Base-by-base conservation (phyloP, 164 flowering plant species). In the Platanus orientalis region DNA sequence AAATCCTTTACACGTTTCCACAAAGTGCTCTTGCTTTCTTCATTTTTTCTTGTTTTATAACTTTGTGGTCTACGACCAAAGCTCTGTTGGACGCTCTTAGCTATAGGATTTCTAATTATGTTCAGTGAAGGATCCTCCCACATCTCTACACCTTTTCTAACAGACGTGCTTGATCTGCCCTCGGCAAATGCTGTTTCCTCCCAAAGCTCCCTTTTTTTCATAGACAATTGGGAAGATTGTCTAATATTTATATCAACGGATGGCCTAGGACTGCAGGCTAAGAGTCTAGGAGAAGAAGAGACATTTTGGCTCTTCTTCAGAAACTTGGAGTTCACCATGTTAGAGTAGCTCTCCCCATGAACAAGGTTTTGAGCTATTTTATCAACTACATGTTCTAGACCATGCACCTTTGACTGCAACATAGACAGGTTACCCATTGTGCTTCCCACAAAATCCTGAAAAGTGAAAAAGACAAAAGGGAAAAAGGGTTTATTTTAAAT, bases 371-470 rank as follows among this genome's bases (percentile, higher is more conserved):
- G 71, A 59, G 84, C 70, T 36, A 92, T 78, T 75, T 64, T 72
- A 58, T 80, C 88, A 1, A 88, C 82, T 20, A 72, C 76, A 62
- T 73, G 68, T 64, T 85, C 96, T 24, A 92, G 76, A 60, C 80
- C 75, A 51, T 75, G 74, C 56, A 92, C 90, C 73, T 90, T 92
- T 17, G 83, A 76, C 70, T 86, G 87, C 71, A 90, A 69, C 70
- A 58, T 50, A 26, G 93, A 80, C 72, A 90, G 69, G 63, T 76
- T 83, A 32, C 80, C 86, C 80, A 80, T 75, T 23, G 89, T 70
- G 52, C 73, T 77, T 47, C 81, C 76, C 65, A 85, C 75, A 57
- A 86, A 85, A 30, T 66, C 83, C 98, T 92, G 84, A 39, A 66
- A 61, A 70, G 29, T 25, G 21, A 30, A 28, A 9, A 64, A 52